Conservation (phyloP, 176 grass and related monocot species). For the Triticum dicoccoides region DNA sequence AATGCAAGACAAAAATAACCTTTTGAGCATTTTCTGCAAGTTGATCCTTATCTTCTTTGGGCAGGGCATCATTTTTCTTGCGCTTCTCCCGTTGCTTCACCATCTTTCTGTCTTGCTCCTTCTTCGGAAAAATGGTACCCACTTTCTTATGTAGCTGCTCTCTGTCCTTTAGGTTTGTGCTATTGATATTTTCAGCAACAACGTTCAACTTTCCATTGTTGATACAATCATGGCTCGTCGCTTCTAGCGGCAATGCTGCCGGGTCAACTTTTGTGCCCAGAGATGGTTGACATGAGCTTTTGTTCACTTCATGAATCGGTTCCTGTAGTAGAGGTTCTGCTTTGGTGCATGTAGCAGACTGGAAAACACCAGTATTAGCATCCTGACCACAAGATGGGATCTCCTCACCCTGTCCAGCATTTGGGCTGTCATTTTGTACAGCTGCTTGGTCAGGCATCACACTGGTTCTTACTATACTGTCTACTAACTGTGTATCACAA, state of each 20-base stretch:
- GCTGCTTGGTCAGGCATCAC: constrained; percentile 15
- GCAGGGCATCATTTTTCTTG: constrained; percentile 35
- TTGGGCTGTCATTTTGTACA: neutral
- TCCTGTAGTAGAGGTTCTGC: neutral
- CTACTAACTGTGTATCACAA: neutral
- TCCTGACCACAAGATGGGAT: constrained; percentile 13
- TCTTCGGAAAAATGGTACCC: constrained; percentile 10
- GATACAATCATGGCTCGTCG: neutral
- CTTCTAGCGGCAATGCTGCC: constrained; percentile 14
- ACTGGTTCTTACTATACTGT: neutral
- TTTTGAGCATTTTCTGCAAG: constrained; percentile 43
- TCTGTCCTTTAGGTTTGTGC: constrained; percentile 7
- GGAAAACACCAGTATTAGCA: constrained; percentile 5
- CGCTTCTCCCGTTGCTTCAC: constrained; percentile 45
- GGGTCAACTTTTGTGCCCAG: constrained; percentile 3
- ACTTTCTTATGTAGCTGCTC: constrained; percentile 13
- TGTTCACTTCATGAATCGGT: neutral
- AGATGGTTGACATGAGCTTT: constrained; percentile 4
- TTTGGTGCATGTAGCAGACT: constrained; percentile 5
- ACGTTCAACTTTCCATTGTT: constrained; percentile 1
- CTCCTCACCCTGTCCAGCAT: constrained; percentile 4
- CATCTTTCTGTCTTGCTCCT: constrained; percentile 31
- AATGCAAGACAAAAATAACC: constrained; percentile 41
- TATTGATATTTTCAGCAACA: constrained; percentile 25
- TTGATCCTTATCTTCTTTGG: constrained; percentile 48